Evolutionary conservation across 139 green algal species (phyloP).

Genomic region (Chlamydomonas urium): DNA sequence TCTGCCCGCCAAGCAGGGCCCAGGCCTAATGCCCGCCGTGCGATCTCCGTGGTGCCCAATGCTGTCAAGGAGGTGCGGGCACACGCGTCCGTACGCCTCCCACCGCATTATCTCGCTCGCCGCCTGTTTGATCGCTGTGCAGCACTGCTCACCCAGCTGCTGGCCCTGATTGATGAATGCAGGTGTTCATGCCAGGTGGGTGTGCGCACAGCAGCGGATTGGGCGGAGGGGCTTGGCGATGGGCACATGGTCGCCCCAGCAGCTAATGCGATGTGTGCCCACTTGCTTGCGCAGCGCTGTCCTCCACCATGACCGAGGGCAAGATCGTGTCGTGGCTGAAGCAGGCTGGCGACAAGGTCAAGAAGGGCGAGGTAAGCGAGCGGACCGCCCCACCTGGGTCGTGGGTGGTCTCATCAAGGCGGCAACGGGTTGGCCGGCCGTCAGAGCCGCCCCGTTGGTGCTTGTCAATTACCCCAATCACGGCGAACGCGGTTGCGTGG

Average conservation of each 20-base stretch:
- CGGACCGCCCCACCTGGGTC: too few species aligned
- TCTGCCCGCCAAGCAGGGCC: neutral
- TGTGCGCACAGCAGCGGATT: neutral
- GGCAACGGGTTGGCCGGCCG: neutral
- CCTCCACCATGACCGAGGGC: constrained; percentile 44
- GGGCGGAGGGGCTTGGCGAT: neutral
- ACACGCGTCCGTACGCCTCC: neutral
- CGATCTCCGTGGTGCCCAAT: constrained; percentile 9
- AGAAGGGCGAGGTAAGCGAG: constrained; percentile 40
- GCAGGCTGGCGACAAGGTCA: constrained; percentile 83
- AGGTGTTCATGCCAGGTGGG: constrained; percentile 16
- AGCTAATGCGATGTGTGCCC: neutral
- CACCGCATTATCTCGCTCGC: neutral
- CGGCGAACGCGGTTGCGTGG: too few species aligned
- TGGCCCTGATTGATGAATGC: neutral
- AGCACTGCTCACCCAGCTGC: neutral
- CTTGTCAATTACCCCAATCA: too few species aligned
- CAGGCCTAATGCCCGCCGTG: neutral
- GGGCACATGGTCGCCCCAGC: neutral
- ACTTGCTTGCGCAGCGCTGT: constrained; percentile 10
- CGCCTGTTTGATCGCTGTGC: neutral
- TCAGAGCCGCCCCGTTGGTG: too few species aligned
- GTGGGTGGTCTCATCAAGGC: neutral
- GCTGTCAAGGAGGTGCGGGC: constrained; percentile 15
- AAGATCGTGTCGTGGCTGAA: constrained; percentile 98